phyloP scores from a whole-genome alignment of 2,329 filamentous ascomycete genomes.

The Blastomyces gilchristii region DNA sequence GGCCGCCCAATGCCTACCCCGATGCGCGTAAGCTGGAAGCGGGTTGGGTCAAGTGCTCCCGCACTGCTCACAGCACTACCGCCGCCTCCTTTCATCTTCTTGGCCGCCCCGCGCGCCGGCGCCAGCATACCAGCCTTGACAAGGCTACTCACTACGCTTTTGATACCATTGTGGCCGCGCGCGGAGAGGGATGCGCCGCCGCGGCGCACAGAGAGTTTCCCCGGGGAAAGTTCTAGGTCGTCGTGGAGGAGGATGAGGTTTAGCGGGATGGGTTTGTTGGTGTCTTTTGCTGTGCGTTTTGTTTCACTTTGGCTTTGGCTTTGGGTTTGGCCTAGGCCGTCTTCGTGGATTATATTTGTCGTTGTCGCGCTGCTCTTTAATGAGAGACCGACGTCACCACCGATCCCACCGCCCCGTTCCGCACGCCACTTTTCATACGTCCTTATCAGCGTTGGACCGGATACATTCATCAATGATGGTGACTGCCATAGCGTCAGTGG shows the following conservation, averaged over 20 bases:
- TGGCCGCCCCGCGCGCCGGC: slow-evolving; percentile 17
- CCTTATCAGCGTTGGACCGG: slow-evolving; percentile 57
- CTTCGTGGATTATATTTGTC: background rate
- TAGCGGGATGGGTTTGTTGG: slow-evolving; percentile 20
- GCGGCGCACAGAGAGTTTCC: slow-evolving; percentile 53
- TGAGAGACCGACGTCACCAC: background rate
- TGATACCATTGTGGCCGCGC: slow-evolving; percentile 65
- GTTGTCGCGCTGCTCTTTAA: background rate
- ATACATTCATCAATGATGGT: slow-evolving; percentile 72
- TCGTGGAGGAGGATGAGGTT: slow-evolving; percentile 75
- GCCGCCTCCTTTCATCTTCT: slow-evolving; percentile 34
- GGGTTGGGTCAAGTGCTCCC: background rate
- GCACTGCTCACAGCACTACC: slow-evolving; percentile 15
- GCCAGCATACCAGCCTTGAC: slow-evolving; percentile 30
- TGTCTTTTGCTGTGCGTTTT: slow-evolving; percentile 10
- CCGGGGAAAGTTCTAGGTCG: slow-evolving; percentile 66
- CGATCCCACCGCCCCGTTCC: slow-evolving; percentile 6
- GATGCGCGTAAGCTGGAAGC: slow-evolving; percentile 45
- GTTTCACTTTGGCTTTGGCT: background rate
- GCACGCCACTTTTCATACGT: slow-evolving; percentile 47
- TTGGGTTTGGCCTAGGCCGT: background rate
- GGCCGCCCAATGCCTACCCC: slow-evolving; percentile 85
- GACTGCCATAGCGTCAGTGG: slow-evolving; percentile 64
- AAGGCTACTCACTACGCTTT: slow-evolving; percentile 51
- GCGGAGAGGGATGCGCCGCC: slow-evolving; percentile 50